Evolutionary conservation across 495 filamentous ascomycete genomes (phyloP).

Genomic region (Podospora australis): DNA sequence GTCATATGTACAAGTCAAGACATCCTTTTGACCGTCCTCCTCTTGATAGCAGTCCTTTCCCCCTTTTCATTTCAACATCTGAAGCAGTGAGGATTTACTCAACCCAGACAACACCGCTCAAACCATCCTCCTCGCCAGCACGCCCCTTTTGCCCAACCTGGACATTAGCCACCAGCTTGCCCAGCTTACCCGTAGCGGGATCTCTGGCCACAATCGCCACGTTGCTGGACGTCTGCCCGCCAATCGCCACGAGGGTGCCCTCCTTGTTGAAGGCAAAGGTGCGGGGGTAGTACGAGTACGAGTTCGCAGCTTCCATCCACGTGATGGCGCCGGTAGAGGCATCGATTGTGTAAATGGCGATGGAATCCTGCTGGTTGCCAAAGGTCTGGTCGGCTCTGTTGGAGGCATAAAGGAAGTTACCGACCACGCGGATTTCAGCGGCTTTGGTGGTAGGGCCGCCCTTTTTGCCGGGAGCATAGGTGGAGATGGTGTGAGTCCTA

Average conservation of each 20-base stretch:
- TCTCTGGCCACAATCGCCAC: conserved; percentile 57
- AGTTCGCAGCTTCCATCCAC: conserved; percentile 34
- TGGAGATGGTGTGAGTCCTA: conserved; percentile 32
- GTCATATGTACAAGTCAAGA: no score
- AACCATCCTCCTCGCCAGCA: conserved; percentile 39
- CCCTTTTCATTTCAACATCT: background rate
- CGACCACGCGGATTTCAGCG: conserved; percentile 35
- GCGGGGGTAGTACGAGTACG: conserved; percentile 43
- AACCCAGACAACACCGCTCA: conserved; percentile 40
- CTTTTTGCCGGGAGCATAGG: conserved; percentile 27
- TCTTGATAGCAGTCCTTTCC: background rate
- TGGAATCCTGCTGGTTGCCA: conserved; percentile 33
- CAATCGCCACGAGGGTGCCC: conserved; percentile 57
- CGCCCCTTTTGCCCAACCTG: conserved; percentile 34
- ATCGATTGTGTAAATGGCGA: conserved; percentile 33
- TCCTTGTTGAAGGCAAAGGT: conserved; percentile 58
- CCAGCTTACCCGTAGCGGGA: conserved; percentile 47
- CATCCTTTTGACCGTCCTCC: no score
- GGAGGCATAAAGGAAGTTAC: conserved; percentile 36
- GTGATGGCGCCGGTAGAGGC: conserved; percentile 26
- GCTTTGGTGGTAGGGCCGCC: conserved; percentile 36
- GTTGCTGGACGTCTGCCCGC: conserved; percentile 54
- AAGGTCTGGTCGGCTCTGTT: conserved; percentile 42
- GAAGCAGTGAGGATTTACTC: conserved; percentile 18
- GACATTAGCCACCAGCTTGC: conserved; percentile 38